These are phyloP conservation scores for Carex scoparia DNA, from an alignment of 176 grass and related monocot species.

Conservation along the genomic window DNA sequence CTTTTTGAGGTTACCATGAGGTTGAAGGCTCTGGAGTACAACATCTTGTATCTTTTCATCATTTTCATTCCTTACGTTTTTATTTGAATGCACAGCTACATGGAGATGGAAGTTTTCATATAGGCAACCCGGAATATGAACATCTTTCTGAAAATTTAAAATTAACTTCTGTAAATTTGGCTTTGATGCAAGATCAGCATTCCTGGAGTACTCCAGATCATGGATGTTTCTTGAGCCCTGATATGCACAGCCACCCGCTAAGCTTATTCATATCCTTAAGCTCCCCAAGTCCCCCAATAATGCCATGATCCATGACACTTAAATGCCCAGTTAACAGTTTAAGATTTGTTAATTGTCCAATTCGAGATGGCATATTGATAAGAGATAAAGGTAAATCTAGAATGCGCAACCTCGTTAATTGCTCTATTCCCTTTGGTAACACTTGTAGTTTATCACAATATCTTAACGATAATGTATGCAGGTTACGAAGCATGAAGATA, in stretches of 20 bases:
- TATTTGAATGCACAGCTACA: background rate
- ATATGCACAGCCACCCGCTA: background rate
- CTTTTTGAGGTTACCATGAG: background rate
- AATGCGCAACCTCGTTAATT: background rate
- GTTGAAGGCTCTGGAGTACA: background rate
- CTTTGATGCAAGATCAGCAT: background rate
- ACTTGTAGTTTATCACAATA: background rate
- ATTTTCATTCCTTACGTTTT: background rate
- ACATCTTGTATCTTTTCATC: background rate
- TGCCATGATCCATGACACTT: background rate
- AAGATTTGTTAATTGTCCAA: background rate
- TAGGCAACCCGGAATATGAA: rapidly evolving
- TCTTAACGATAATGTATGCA: background rate
- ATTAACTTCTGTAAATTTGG: background rate
- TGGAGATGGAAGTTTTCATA: background rate
- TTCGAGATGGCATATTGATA: background rate
- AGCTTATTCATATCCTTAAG: background rate
- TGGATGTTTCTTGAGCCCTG: background rate
- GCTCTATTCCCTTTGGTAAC: background rate
- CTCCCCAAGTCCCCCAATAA: background rate
- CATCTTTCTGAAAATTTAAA: background rate
- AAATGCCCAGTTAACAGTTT: background rate
- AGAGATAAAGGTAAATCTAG: background rate
- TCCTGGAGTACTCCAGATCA: background rate
- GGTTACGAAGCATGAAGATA: background rate